Percentiles rank a stretch among this genome's conserved stretches.
These are phyloP conservation scores for Claviceps africana DNA, from an alignment of 2,329 filamentous ascomycete genomes.

Conservation along the genomic window DNA sequence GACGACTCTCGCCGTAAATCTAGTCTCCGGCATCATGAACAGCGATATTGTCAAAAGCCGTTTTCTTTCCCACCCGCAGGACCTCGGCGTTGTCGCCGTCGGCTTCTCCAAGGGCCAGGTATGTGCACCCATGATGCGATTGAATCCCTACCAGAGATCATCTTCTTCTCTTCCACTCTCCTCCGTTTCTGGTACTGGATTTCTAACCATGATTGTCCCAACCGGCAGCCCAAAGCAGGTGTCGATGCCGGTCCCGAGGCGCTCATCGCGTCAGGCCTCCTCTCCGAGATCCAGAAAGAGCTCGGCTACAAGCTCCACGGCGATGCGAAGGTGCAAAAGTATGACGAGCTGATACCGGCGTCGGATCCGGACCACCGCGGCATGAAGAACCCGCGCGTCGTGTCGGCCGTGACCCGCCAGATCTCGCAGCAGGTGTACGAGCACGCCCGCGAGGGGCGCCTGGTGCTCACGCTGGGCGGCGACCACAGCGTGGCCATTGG, in stretches of 20 bases:
- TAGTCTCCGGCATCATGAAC: slow-evolving; percentile 25
- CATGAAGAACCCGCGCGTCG: slow-evolving; percentile 88
- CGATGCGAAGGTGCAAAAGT: slow-evolving; percentile 69
- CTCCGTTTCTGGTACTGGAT: too few relatives aligned
- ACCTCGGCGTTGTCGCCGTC: slow-evolving; percentile 85
- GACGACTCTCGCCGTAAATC: neutral
- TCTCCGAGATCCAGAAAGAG: slow-evolving; percentile 69
- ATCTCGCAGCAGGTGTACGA: slow-evolving; percentile 77
- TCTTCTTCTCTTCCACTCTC: too few relatives aligned
- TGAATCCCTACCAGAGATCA: too few relatives aligned
- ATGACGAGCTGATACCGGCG: slow-evolving; percentile 57
- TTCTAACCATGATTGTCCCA: too few relatives aligned
- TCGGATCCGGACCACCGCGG: slow-evolving; percentile 66
- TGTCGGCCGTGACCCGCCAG: slow-evolving; percentile 69
- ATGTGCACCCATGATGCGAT: too few relatives aligned
- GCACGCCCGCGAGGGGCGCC: slow-evolving; percentile 68
- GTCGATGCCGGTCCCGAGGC: slow-evolving; percentile 84
- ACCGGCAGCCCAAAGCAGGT: slow-evolving; percentile 79
- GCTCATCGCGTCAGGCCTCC: slow-evolving; percentile 75
- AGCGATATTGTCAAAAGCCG: slow-evolving; percentile 45
- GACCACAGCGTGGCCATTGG: slow-evolving; percentile 96
- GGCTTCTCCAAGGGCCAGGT: slow-evolving; percentile 96
- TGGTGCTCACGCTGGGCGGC: slow-evolving; percentile 85
- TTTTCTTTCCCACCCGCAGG: slow-evolving; percentile 65
- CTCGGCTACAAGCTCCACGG: slow-evolving; percentile 80